Conservation (phyloP, 805 yeast genomes). For the Yarrowia deformans region DNA sequence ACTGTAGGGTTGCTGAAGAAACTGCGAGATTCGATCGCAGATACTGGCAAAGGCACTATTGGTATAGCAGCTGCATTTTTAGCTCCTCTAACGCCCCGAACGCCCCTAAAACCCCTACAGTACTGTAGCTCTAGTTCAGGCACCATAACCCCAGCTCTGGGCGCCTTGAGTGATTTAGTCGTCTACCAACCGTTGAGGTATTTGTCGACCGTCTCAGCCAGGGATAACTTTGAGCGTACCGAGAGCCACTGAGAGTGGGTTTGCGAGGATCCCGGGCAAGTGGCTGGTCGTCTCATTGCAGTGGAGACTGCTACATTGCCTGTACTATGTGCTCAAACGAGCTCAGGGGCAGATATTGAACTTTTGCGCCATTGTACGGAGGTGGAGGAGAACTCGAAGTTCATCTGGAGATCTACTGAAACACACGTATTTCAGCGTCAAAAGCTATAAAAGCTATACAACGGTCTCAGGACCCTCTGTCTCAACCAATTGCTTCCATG, state of each 20-base stretch:
- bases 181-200: neutral
- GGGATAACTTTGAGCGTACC: slow-evolving; percentile 14
- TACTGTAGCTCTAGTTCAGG: too few species aligned
- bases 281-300: slow-evolving; percentile 13
- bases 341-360: slow-evolving; percentile 1
- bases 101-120: too few species aligned
- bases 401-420: too few species aligned
- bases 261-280: neutral
- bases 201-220: slow-evolving; percentile 4
- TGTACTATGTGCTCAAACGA: slow-evolving; percentile 5
- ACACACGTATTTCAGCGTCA: too few species aligned
- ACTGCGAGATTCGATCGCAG: too few species aligned
- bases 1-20: too few species aligned
- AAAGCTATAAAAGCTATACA: too few species aligned
- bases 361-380: neutral
- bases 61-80: too few species aligned
- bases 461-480: neutral
- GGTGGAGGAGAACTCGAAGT: too few species aligned
- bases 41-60: too few species aligned
- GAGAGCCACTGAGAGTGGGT: neutral
- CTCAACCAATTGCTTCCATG: neutral
- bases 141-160: too few species aligned
- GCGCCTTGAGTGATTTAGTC: slow-evolving; percentile 7
- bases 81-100: too few species aligned
- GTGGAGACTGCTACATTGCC: slow-evolving; percentile 9